Conservation (phyloP, 2,329 filamentous ascomycete species). For the Colletotrichum eleusines region DNA sequence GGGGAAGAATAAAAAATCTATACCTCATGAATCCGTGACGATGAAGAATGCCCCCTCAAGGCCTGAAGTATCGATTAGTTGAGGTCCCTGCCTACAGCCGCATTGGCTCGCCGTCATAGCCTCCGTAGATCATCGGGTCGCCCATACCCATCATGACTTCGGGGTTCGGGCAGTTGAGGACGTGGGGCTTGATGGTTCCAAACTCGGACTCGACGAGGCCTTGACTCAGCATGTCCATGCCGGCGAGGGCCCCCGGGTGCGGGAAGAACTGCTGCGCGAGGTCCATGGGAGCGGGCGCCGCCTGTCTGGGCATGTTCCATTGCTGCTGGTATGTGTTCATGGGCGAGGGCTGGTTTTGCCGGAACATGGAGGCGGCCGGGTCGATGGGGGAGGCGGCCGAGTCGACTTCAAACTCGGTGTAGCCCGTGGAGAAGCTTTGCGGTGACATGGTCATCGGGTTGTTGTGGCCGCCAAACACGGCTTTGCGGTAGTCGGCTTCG, state of each 20-base stretch:
- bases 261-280: conserved; percentile 57
- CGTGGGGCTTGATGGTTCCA: conserved; percentile 67
- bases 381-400: conserved; percentile 52
- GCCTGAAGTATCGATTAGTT: neutral
- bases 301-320: conserved; percentile 37
- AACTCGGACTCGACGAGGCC: conserved; percentile 65
- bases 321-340: conserved; percentile 48
- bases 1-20: neutral
- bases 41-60: conserved; percentile 7
- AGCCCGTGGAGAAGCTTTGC: conserved; percentile 60
- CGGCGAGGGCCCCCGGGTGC: conserved; percentile 55
- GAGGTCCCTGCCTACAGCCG: conserved; percentile 49
- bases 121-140: conserved; percentile 70
- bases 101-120: conserved; percentile 61
- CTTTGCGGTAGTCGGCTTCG: conserved; percentile 66
- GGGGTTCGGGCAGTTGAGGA: conserved; percentile 63
- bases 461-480: conserved; percentile 54
- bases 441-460: conserved; percentile 65
- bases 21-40: conserved; percentile 25
- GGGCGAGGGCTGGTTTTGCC: conserved; percentile 50
- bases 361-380: conserved; percentile 51
- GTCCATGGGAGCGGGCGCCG: conserved; percentile 50
- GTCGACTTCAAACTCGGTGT: conserved; percentile 58
- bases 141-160: conserved; percentile 69
- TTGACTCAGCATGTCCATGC: conserved; percentile 62